Conservation (phyloP, 129 eudicot genomes). For the Tanacetum coccineum region DNA sequence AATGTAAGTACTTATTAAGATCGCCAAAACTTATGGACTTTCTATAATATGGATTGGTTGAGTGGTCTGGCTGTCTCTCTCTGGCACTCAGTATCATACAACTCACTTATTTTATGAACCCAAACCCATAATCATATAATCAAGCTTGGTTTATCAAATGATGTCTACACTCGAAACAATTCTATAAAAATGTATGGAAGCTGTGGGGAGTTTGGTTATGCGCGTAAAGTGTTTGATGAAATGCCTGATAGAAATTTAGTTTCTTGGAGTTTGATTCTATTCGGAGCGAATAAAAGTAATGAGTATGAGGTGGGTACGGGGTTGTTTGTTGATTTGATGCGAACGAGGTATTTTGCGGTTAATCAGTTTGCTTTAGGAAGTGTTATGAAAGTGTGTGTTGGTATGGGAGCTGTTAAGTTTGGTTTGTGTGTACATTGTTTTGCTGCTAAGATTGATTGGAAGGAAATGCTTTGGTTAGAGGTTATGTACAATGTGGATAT, state of each 20-base stretch:
- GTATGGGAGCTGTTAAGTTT: slow-evolving; percentile 16
- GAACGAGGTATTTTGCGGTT: slow-evolving; percentile 29
- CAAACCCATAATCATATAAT: slow-evolving; percentile 30
- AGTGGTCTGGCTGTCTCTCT: not conserved
- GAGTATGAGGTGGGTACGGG: slow-evolving; percentile 22
- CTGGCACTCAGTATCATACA: too few species aligned
- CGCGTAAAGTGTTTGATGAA: slow-evolving; percentile 33
- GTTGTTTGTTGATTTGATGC: slow-evolving; percentile 29
- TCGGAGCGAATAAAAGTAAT: slow-evolving; percentile 31
- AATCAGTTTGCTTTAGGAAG: slow-evolving; percentile 46
- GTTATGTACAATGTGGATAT: slow-evolving; percentile 41
- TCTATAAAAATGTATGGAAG: slow-evolving; percentile 21
- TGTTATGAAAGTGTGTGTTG: slow-evolving; percentile 27
- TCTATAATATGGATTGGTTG: slow-evolving; percentile 16
- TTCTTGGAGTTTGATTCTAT: slow-evolving; percentile 44
- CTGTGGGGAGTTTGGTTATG: slow-evolving; percentile 27
- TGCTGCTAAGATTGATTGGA: slow-evolving; percentile 34
- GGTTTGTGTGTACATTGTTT: slow-evolving; percentile 33
- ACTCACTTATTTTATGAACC: slow-evolving; percentile 22
- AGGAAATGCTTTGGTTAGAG: slow-evolving; percentile 39
- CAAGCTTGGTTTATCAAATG: slow-evolving; percentile 34
- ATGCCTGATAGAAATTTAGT: slow-evolving; percentile 37
- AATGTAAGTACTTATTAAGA: slow-evolving; percentile 29
- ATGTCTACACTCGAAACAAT: slow-evolving; percentile 28
- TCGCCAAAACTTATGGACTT: slow-evolving; percentile 10